Evolutionary conservation across 208 protist genomes (phyloP), one percentile per base, ranked within the genome.

Genomic region (Plasmodiophora brassicae): DNA sequence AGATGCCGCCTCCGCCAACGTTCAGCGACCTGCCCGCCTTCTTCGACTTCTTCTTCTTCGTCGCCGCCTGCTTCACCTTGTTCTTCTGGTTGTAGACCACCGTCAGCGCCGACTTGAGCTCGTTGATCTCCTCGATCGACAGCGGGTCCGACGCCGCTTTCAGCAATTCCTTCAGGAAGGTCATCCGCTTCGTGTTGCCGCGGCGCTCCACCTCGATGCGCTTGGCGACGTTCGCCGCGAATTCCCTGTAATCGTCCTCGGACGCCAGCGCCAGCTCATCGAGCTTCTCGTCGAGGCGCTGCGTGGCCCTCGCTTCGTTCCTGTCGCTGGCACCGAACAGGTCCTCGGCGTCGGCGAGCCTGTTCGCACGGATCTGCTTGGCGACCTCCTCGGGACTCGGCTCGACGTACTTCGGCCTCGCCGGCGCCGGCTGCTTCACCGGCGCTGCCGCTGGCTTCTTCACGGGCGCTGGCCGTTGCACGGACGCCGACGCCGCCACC

Each of bases 21-120:
- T 78, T 78, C 20, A 78, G 65, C 10, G 10, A 44, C n/a, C 41
- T 78, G 5, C 65, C 65, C 32, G 14, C 65, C 50, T 57, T 57
- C n/a, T 78, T 78, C n/a, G n/a, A n/a, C n/a, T n/a, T n/a, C n/a
- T 5, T 32, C n/a, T 5, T 5, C n/a, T 78, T 78, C n/a, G 32
- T 78, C 41, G 10, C n/a, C 20, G 65, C 20, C 14, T n/a, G 20
- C n/a, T 78, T n/a, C n/a, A 5, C 14, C n/a, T 78, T 78, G 10
- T 78, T 78, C n/a, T 78, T 78, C 14, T 78, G 32, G n/a, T 78
- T 78, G n/a, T 36, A 78, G 20, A 78, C n/a, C 65, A 78, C 65
- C 10, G 5, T 78, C n/a, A 78, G 41, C 5, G n/a, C 5, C n/a
- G 65, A 78, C 41, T 32, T 5, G 32, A 78, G n/a, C 41, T 78